Percentiles rank a stretch among this genome's conserved stretches.
These are phyloP conservation scores for Nicotiana undulata DNA, from an alignment of 257 asterid species.

Conservation along the genomic window DNA sequence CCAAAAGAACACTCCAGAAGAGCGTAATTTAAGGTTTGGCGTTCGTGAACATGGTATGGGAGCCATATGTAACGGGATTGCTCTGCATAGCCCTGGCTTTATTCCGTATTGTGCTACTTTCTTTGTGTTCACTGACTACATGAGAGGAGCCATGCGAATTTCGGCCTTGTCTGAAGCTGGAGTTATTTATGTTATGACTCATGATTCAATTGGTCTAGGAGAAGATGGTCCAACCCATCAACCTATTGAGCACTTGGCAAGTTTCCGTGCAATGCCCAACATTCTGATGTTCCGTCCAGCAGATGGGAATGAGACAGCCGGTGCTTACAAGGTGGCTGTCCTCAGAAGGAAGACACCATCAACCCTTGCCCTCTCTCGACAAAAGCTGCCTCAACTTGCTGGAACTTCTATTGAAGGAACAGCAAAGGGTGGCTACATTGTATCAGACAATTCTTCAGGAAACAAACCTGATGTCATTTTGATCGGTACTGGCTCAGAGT, in stretches of 20 bases:
- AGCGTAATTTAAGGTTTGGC: conserved; percentile 58
- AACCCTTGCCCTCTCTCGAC: conserved; percentile 57
- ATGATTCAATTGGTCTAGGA: conserved; percentile 69
- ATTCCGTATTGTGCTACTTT: conserved; percentile 85
- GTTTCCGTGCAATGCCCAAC: conserved; percentile 80
- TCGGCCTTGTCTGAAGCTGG: conserved; percentile 68
- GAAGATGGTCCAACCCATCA: conserved; percentile 82
- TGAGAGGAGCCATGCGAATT: conserved; percentile 86
- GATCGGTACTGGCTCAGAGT: conserved; percentile 67
- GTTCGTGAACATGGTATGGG: conserved; percentile 87
- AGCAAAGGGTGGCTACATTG: conserved; percentile 59
- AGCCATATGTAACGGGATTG: conserved; percentile 73
- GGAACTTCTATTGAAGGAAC: conserved; percentile 68
- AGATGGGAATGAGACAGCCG: conserved; percentile 86
- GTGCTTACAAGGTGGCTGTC: conserved; percentile 71
- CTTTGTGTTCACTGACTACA: conserved; percentile 88
- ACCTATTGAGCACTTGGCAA: conserved; percentile 70
- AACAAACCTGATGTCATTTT: conserved; percentile 61
- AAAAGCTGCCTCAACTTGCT: conserved; percentile 51
- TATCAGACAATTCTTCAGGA: conserved; percentile 50
- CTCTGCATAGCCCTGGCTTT: conserved; percentile 71
- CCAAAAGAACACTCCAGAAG: conserved; percentile 68
- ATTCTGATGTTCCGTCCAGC: conserved; percentile 76
- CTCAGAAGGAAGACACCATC: conserved; percentile 64
- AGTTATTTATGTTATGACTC: conserved; percentile 67